Percentiles rank a stretch among this genome's conserved stretches.
Evolutionary conservation across 306 rosid species (phyloP).

Genomic region (Gynostemma pentaphyllum): DNA sequence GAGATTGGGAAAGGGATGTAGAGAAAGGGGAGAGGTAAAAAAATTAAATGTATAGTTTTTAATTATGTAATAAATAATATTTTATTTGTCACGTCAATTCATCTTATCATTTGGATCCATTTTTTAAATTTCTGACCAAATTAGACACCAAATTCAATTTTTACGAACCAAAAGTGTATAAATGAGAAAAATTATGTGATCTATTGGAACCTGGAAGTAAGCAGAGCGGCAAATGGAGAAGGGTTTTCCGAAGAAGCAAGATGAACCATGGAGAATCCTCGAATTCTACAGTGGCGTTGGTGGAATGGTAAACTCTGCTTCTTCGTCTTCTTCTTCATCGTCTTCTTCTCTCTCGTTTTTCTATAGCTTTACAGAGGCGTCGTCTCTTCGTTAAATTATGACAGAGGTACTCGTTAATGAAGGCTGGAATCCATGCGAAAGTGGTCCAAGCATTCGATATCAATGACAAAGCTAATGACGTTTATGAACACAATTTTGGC

Average conservation of each 20-base stretch:
- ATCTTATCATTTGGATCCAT: too few species aligned
- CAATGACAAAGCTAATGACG: slow-evolving; percentile 81
- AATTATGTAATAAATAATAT: too few species aligned
- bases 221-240: slow-evolving; percentile 29
- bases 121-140: too few species aligned
- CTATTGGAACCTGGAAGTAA: too few species aligned
- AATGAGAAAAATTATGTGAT: too few species aligned
- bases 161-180: too few species aligned
- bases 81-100: too few species aligned
- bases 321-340: neutral
- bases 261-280: slow-evolving; percentile 51
- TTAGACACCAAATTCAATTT: too few species aligned
- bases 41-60: too few species aligned
- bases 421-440: slow-evolving; percentile 43
- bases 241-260: slow-evolving; percentile 14
- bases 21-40: too few species aligned
- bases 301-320: slow-evolving; percentile 55
- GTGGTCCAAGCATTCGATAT: slow-evolving; percentile 82
- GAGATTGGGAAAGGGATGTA: too few species aligned
- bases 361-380: neutral
- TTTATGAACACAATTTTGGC: slow-evolving; percentile 61
- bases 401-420: slow-evolving; percentile 69
- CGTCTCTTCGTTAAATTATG: neutral
- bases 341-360: neutral
- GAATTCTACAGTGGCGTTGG: slow-evolving; percentile 96